Base-by-base conservation (phyloP, 495 filamentous ascomycete species). In the Talaromyces ruber region DNA sequence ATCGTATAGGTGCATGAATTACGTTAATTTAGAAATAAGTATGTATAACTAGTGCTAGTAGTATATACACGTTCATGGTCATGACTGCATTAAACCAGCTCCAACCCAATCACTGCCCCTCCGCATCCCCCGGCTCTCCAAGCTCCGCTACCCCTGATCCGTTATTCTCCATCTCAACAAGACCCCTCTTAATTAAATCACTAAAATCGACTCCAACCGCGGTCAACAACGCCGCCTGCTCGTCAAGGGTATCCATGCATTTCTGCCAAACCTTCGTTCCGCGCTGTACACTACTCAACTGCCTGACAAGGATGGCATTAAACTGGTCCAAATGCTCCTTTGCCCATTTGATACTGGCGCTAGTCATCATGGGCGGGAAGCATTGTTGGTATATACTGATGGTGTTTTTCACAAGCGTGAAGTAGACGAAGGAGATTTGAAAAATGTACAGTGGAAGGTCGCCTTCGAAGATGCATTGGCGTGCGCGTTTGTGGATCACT, bases 391-490 rank as follows among this genome's bases (percentile, higher is more conserved):
- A 97, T 67, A 89, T 90, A 68, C 80, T 83, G 63, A 96, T 86
- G 6, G 93, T 97, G 71, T 97, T 96, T 59, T 86, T 85, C 71
- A 97, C 95, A 64, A 97, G 83, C 28, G 86, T 89, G 79, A 99
- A 99, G 72, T 96, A 96, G 58, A 97, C 92, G 64, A 89, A 96
- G 3, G 94, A 93, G n/a, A 99, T 82, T 70, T 96, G 89, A 77
- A 89, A 96, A 67, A 98, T 92, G 74, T 99, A 97, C 8, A 90
- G 82, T 16, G 87, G 89, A 6, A 98, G 84, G 67, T 96, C 87
- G 34, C 94, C 94, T 72, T 96, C 91, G 73, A 98, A 97, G 61
- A 93, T 86, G 69, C 92, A 95, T 79, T 92, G 89, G 63, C 92
- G 94, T 11, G 90, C 87, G 59, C 93, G 81, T 65, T 89, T 89